These are phyloP conservation scores for Sclerotinia trifoliorum DNA, from an alignment of 2,329 filamentous ascomycete species.

Conservation along the genomic window DNA sequence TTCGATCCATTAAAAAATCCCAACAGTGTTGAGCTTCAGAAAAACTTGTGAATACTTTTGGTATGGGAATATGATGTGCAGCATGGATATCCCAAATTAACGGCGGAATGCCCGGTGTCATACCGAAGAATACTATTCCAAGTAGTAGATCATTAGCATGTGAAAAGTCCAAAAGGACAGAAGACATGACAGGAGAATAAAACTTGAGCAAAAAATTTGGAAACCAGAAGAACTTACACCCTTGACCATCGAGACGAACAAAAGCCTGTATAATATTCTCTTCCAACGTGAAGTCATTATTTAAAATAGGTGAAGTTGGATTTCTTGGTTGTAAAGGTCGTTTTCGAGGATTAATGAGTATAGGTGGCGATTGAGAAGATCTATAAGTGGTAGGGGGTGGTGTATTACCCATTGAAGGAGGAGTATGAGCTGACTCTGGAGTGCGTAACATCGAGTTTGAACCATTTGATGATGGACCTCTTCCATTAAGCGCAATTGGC, in stretches of 20 bases:
- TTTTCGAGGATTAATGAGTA: constrained; percentile 22
- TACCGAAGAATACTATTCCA: constrained; percentile 33
- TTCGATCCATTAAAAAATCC: constrained; percentile 38
- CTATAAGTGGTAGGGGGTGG: constrained; percentile 16
- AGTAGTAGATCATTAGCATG: background rate
- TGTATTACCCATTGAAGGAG: constrained; percentile 22
- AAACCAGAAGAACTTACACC: constrained; percentile 19
- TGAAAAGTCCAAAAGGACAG: background rate
- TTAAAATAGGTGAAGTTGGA: constrained; percentile 28
- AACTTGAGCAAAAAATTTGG: background rate
- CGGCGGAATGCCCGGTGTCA: constrained; percentile 34
- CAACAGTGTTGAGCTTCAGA: constrained; percentile 34
- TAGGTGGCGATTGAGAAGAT: constrained; percentile 19
- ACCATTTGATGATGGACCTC: constrained; percentile 15
- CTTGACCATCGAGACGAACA: constrained; percentile 33
- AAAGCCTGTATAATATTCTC: constrained; percentile 37
- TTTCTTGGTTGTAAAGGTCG: constrained; percentile 29
- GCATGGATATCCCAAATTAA: constrained; percentile 37
- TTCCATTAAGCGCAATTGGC: background rate
- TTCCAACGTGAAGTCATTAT: constrained; percentile 35
- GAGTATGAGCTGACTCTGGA: constrained; percentile 12
- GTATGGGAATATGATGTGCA: constrained; percentile 34
- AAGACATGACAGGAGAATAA: background rate
- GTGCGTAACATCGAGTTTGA: background rate
- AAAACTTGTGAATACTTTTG: constrained; percentile 32